A percentile compares a stretch with the other conserved stretches of the same genome.
phyloP scores from a whole-genome alignment of 2,329 filamentous ascomycete genomes.

The Talaromyces verruculosus region DNA sequence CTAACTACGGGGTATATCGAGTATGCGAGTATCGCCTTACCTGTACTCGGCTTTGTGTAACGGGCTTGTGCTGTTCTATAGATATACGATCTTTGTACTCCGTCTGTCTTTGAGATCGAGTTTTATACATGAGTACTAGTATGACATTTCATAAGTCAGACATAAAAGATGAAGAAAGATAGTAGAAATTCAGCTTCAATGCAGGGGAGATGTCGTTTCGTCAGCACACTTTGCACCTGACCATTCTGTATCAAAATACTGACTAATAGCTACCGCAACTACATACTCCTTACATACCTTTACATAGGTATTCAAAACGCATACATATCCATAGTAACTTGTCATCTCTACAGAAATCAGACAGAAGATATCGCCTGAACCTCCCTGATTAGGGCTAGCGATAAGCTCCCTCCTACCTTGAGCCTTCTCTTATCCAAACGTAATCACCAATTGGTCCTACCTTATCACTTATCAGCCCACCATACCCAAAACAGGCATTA shows the following conservation, averaged over 20 bases:
- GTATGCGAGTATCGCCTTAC: neutral
- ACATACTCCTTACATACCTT: neutral
- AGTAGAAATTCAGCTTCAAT: neutral
- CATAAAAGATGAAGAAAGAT: neutral
- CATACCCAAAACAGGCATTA: constrained; percentile 10
- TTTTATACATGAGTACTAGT: neutral
- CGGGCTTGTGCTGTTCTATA: neutral
- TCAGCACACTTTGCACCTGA: neutral
- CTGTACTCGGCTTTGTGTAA: neutral
- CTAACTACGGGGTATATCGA: neutral
- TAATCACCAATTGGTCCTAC: neutral
- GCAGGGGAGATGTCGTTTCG: too few species aligned
- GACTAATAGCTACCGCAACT: neutral
- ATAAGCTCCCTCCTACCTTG: neutral
- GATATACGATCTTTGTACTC: neutral
- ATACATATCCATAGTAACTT: neutral
- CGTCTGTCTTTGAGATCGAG: neutral
- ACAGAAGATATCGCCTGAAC: constrained; percentile 13
- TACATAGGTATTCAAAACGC: neutral
- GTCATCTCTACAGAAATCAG: neutral
- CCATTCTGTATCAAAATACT: neutral
- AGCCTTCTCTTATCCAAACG: neutral
- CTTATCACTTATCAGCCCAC: constrained; percentile 1
- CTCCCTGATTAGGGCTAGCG: constrained; percentile 20
- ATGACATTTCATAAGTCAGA: neutral